Evolutionary conservation across 2,329 filamentous ascomycete genomes (phyloP), one percentile per base, ranked within the genome.

Genomic region (Arachnopeziza araneosa): DNA sequence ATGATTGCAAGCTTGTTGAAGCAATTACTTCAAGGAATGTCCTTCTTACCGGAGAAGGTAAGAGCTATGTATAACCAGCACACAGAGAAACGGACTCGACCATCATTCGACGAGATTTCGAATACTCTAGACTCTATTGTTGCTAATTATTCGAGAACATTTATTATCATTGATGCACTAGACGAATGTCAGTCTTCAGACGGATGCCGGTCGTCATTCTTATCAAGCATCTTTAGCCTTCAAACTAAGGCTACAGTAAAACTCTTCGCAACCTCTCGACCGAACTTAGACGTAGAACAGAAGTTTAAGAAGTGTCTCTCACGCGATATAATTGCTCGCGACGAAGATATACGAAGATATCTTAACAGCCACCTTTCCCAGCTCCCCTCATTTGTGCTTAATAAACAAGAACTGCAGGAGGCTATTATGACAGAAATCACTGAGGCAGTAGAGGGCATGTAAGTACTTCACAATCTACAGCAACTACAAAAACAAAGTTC

Each of bases 211-310:
- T 24, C 14, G 44, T 58, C 23, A 56, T 62, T 78, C 6, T 69
- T 77, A 17, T 26, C 23, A 2, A 50, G 67, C 17, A 22, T 75
- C 1, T 67, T 68, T 8, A 55, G 24, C 5, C 36, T 73, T 7
- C 68, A 69, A 36, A 51, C n/a, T 0, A 59, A 59, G 8, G 30
- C 21, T 12, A 58, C 53, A 12, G 50, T 63, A 19, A 71, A 69
- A 54, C 2, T 75, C 32, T 67, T 74, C 24, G 68, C 65, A n/a
- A 76, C 75, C 2, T 73, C 74, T 5, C 59, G 74, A 32, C 63
- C 60, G 22, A 67, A 66, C 23, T 63, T 58, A 9, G 66, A 70
- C 3, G 68, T 73, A 12, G 48, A 19, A 12, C 24, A 55, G 19
- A 17, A 54, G 24, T 72, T 75, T 44, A 17, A 64, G 7, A 58